Percentiles rank a stretch among this genome's conserved stretches.
Conservation (phyloP, 495 filamentous ascomycete genomes). For the Pyrenula massariospora region DNA sequence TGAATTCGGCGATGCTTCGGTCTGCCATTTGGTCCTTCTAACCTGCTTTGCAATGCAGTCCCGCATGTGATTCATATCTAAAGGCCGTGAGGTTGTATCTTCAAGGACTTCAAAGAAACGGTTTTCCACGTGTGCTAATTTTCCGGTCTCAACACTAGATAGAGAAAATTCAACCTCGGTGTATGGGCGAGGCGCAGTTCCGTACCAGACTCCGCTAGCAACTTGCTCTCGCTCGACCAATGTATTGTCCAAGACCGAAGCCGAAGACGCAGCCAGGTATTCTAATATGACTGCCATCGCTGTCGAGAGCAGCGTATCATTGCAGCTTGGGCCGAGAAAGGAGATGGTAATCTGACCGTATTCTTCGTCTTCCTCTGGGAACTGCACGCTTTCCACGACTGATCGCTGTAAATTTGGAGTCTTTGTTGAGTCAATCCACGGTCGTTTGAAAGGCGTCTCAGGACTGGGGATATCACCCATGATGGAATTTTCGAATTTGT, state of each 20-base stretch:
- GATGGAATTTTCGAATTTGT: constrained; percentile 81
- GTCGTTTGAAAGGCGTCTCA: constrained; percentile 67
- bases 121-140: constrained; percentile 70
- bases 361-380: constrained; percentile 94
- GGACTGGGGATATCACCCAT: constrained; percentile 64
- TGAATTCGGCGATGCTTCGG: constrained; percentile 61
- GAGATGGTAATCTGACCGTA: constrained; percentile 73
- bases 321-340: constrained; percentile 72
- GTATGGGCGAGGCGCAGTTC: constrained; percentile 65
- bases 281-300: constrained; percentile 67
- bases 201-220: constrained; percentile 68
- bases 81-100: constrained; percentile 61
- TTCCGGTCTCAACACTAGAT: constrained; percentile 75
- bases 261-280: constrained; percentile 86
- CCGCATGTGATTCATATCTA: constrained; percentile 80
- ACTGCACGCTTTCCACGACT: constrained; percentile 65
- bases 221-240: constrained; percentile 91
- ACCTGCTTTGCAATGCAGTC: constrained; percentile 74
- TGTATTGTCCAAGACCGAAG: constrained; percentile 79
- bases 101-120: constrained; percentile 74
- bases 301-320: constrained; percentile 21
- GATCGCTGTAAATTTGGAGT: constrained; percentile 59
- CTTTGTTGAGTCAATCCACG: constrained; percentile 80
- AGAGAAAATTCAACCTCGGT: constrained; percentile 73
- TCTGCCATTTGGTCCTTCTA: constrained; percentile 65